Base-by-base conservation (phyloP, 2,329 filamentous ascomycete genomes). In the Teratosphaeria viscida region DNA sequence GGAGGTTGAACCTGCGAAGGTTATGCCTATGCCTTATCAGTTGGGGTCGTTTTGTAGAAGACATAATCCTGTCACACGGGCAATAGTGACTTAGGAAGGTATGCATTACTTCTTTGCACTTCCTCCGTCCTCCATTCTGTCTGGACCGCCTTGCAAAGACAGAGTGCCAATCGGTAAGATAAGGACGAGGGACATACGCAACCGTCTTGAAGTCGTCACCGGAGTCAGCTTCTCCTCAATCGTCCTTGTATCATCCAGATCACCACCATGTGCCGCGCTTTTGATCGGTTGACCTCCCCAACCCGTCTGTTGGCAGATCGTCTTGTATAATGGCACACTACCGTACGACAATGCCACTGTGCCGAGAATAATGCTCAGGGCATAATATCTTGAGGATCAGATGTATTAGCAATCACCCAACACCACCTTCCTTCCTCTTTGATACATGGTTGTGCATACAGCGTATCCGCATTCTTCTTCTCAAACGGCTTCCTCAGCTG, bases 241-340 rank as follows among this genome's bases (percentile, higher is more conserved):
- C 53, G 68, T 66, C 26, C 69, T 67, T 29, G 52, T 12, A 63
- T 70, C 67, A 39, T 57, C 55, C 7, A 60, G 52, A 54, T 57
- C 35, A 58, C 78, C 79, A 59, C 77, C 79, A 76, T 90, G 87
- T 54, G 83, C 83, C 23, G 87, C 83, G 14, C 90, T 90, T 71
- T 91, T 90, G 64, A 96, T 84, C 35, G 92, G 92, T 72, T 96
- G 90, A 49, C 92, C 92, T 68, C 90, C 90, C 90, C 90, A 97
- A 68, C 92, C 89, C 12, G 87, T 92, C 16, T 88, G 89, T 77
- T 88, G 85, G 76, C 89, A 92, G 70, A 92, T 91, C 85, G 91
- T 92, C 74, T 92, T 92, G 75, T 95, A 95, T 72, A 94, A 77
- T 1, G 90, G 90, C 55, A 94, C 90, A 11, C 88, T 90, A 66